Evolutionary conservation across 352 stramenopile species (phyloP), one percentile per base, ranked within the genome.

Genomic region (Blastocystis sp.): DNA sequence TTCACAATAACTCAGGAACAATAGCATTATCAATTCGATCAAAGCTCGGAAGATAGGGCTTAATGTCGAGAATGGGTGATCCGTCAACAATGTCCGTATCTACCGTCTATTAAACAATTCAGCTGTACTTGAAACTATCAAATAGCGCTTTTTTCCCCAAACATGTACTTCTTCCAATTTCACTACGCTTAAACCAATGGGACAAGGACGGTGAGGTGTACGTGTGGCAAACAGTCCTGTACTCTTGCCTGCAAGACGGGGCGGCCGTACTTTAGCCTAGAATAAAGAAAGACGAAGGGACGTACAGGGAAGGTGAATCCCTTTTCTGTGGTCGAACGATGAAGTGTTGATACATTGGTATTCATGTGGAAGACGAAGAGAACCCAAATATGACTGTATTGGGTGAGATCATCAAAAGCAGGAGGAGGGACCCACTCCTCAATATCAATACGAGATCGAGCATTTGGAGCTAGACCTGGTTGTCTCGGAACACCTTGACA

Each of bases 331-430:
- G 13, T 30, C 37, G 77, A 88, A 75, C 68, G 73, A 22, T 44
- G 58, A 17, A 88, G 54, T 33, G 62, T 95, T 89, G 94, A 95
- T 69, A 94, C 68, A 81, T 96, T 96, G 7, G 94, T 96, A 91
- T 96, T 96, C 87, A 95, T 93, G 60, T 96, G 94, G 89, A 96
- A 96, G 69, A 95, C 93, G 53, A 96, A 96, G 73, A 96, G 90
- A n/a, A 96, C 93, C 94, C 94, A 96, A 22, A 95, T 66, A 89
- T 96, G 94, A 81, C 92, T 95, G 90, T 95, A 96, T 89, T 95
- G 92, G 78, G 95, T 92, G 9, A 96, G 90, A 60, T 92, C 92
- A 84, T 95, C 92, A 51, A 96, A 92, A 59, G 94, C 92, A 0
- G 92, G 91, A 2, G 93, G 91, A 7, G 94, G 92, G 54, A 96